Conservation (phyloP, 73 alveolate species). For the Halteria grandinella region DNA sequence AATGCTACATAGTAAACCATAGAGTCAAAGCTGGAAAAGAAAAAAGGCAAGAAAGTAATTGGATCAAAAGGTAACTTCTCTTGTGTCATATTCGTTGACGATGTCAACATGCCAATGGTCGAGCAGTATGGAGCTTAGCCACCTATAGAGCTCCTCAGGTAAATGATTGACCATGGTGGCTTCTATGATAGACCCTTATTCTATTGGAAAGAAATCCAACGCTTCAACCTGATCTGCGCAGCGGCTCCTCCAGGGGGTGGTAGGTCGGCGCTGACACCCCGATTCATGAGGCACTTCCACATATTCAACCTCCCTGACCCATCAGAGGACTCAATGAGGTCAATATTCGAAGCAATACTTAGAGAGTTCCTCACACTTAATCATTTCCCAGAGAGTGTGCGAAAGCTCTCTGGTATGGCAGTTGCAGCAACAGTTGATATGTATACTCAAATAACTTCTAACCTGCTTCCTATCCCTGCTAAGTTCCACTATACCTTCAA, state of each 20-base stretch:
- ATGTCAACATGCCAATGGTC: slow-evolving; percentile 96
- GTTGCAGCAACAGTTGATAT: slow-evolving; percentile 92
- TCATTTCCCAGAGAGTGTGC: slow-evolving; percentile 80
- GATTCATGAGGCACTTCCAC: slow-evolving; percentile 95
- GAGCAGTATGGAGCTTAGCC: slow-evolving; percentile 98
- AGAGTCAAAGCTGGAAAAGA: slow-evolving; percentile 89
- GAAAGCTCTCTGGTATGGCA: slow-evolving; percentile 81
- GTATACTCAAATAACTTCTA: slow-evolving; percentile 81
- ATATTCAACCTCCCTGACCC: slow-evolving; percentile 92
- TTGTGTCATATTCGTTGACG: slow-evolving; percentile 93
- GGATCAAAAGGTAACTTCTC: slow-evolving; percentile 90
- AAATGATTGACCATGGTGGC: slow-evolving; percentile 90
- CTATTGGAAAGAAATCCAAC: slow-evolving; percentile 86
- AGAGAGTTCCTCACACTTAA: slow-evolving; percentile 80
- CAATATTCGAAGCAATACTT: slow-evolving; percentile 89
- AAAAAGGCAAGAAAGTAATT: slow-evolving; percentile 85
- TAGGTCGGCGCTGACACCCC: slow-evolving; percentile 91
- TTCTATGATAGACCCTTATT: slow-evolving; percentile 92
- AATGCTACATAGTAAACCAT: slow-evolving; percentile 87
- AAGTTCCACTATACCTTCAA: slow-evolving; percentile 96
- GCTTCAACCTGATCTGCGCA: slow-evolving; percentile 87
- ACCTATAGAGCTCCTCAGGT: slow-evolving; percentile 94
- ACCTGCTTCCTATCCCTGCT: slow-evolving; percentile 93
- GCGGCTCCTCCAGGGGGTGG: slow-evolving; percentile 99
- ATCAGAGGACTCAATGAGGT: slow-evolving; percentile 84